Percentiles rank a stretch among this genome's conserved stretches.
These are phyloP conservation scores for Pichia sp. DNA, from an alignment of 1,139 yeast species.

Conservation along the genomic window DNA sequence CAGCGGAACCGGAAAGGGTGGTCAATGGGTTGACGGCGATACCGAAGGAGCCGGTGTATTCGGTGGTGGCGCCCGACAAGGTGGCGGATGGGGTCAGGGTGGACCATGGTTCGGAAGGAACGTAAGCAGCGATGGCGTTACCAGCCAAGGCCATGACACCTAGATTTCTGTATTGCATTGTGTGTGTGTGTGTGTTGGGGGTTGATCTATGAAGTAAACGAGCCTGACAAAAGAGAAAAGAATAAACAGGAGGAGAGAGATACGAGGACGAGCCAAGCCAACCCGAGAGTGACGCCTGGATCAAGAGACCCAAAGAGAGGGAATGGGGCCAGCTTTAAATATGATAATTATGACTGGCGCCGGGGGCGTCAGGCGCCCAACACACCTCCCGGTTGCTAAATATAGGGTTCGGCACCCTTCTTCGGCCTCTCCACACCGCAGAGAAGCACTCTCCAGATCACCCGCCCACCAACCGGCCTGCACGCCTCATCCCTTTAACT, in stretches of 20 bases:
- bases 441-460: neutral
- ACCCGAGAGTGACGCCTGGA: no score
- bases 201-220: neutral
- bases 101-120: slow-evolving; percentile 70
- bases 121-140: slow-evolving; percentile 55
- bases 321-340: neutral
- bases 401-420: neutral
- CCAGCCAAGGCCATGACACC: slow-evolving; percentile 39
- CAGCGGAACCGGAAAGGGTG: slow-evolving; percentile 27
- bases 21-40: slow-evolving; percentile 44
- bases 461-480: neutral
- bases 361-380: neutral
- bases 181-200: neutral
- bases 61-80: slow-evolving; percentile 57
- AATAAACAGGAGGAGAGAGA: neutral
- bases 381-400: neutral
- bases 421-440: no score
- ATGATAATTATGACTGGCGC: neutral
- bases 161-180: slow-evolving; percentile 31
- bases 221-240: neutral
- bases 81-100: slow-evolving; percentile 62
- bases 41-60: slow-evolving; percentile 60
- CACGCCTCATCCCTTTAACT: neutral
- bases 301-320: neutral
- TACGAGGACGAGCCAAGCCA: no score